A percentile compares a stretch with the other conserved stretches of the same genome.
phyloP scores from a whole-genome alignment of 2,329 filamentous ascomycete species.

The Neurospora crassa region DNA sequence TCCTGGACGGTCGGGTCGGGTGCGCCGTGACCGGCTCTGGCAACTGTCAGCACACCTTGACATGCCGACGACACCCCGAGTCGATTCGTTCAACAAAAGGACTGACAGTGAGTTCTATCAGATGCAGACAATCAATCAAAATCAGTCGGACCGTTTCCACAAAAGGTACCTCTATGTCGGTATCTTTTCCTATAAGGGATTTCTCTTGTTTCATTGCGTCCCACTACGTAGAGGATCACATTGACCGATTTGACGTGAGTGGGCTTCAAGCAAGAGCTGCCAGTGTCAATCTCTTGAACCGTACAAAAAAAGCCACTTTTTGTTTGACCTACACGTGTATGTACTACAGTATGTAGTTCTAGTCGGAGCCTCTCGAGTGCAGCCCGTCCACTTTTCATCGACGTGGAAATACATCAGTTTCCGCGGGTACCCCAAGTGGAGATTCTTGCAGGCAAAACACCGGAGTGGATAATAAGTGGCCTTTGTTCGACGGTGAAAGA shows the following conservation, averaged over 20 bases:
- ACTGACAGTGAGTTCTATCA: neutral
- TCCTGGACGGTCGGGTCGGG: neutral
- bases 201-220: neutral
- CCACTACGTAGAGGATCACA: neutral
- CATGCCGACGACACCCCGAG: neutral
- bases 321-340: too few species aligned
- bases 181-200: neutral
- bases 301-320: too few species aligned
- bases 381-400: too few species aligned
- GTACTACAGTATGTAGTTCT: too few species aligned
- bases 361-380: too few species aligned
- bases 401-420: too few species aligned
- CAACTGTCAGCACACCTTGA: neutral
- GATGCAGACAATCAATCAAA: neutral
- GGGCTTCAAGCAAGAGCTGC: neutral
- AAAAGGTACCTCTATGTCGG: neutral
- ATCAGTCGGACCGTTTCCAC: neutral
- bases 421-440: too few species aligned
- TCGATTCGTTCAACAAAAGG: neutral
- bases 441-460: too few species aligned
- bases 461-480: too few species aligned
- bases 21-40: neutral
- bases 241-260: neutral
- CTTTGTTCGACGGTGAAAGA: too few species aligned
- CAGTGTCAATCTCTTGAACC: neutral